Evolutionary conservation across 2,329 filamentous ascomycete genomes (phyloP).

Genomic region (Curvularia verruculosa): DNA sequence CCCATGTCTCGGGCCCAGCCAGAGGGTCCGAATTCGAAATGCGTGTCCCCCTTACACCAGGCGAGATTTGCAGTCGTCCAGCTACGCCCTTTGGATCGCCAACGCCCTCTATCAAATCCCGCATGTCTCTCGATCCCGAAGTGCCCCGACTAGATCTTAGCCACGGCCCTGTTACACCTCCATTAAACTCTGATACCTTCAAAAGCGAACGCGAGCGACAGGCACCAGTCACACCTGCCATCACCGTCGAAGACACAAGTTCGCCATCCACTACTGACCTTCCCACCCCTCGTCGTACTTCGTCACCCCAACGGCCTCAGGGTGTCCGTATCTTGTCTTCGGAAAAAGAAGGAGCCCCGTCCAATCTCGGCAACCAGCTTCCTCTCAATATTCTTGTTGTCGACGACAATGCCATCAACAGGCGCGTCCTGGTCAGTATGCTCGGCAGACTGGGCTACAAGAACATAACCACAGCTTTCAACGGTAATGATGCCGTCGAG

Average conservation of each 20-base stretch:
- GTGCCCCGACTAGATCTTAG: constrained; percentile 22
- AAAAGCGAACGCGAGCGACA: constrained; percentile 22
- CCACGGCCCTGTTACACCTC: constrained; percentile 38
- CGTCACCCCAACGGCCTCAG: constrained; percentile 35
- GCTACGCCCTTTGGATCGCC: constrained; percentile 57
- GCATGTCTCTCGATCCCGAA: constrained; percentile 40
- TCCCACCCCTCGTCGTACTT: constrained; percentile 37
- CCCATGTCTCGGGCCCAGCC: constrained; percentile 64
- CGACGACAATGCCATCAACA: constrained; percentile 76
- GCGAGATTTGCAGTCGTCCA: constrained; percentile 58
- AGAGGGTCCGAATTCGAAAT: constrained; percentile 73
- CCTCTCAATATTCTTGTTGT: constrained; percentile 72
- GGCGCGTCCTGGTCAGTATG: constrained; percentile 70
- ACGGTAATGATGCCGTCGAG: constrained; percentile 70
- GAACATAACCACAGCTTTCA: constrained; percentile 68
- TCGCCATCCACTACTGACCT: constrained; percentile 24
- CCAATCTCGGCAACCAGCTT: constrained; percentile 61
- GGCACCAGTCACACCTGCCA: constrained; percentile 16
- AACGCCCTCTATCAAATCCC: constrained; percentile 45
- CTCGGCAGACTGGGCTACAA: constrained; percentile 70
- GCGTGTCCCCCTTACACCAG: constrained; percentile 64
- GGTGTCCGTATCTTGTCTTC: constrained; percentile 26
- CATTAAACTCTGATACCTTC: constrained; percentile 32
- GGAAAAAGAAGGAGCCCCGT: constrained; percentile 26
- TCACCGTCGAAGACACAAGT: constrained; percentile 19